phyloP scores from a whole-genome alignment of 2,329 filamentous ascomycete species.

The Neopestalotiopsis sp. region DNA sequence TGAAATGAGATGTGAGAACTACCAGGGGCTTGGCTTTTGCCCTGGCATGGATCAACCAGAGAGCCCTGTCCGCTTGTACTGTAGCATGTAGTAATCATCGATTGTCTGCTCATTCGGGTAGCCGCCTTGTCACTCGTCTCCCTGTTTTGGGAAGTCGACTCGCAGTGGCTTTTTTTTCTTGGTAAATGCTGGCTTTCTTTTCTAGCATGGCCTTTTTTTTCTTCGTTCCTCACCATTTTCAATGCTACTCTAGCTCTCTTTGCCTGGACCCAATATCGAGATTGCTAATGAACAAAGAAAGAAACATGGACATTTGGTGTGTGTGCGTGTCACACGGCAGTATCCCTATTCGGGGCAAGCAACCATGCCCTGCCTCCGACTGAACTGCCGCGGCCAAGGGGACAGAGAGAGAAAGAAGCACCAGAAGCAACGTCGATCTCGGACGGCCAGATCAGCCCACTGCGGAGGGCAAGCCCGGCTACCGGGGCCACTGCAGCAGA shows the following conservation, averaged over 20 bases:
- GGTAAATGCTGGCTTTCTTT: constrained; percentile 8
- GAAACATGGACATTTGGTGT: background rate
- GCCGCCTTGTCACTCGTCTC: background rate
- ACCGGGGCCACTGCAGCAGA: constrained; percentile 3
- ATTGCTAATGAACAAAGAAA: constrained; percentile 1
- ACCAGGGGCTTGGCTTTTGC: background rate
- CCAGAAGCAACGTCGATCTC: constrained; percentile 20
- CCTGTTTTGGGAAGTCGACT: constrained; percentile 14
- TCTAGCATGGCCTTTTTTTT: background rate
- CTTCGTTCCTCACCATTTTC: background rate
- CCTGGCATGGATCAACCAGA: background rate
- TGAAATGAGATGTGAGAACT: background rate
- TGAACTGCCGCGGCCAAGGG: constrained; percentile 14
- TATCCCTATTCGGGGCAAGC: background rate
- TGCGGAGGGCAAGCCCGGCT: background rate
- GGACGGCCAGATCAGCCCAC: constrained; percentile 9
- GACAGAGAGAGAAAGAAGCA: background rate
- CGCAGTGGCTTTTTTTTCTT: constrained; percentile 7
- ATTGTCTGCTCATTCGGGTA: background rate
- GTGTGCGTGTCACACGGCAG: constrained; percentile 3
- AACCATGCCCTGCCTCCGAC: constrained; percentile 3
- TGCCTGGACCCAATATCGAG: background rate
- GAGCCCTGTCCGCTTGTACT: background rate
- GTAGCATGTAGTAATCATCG: background rate
- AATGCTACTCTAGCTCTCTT: background rate